Conservation (phyloP, 108 stramenopile genomes). For the Asterionellopsis glacialis region DNA sequence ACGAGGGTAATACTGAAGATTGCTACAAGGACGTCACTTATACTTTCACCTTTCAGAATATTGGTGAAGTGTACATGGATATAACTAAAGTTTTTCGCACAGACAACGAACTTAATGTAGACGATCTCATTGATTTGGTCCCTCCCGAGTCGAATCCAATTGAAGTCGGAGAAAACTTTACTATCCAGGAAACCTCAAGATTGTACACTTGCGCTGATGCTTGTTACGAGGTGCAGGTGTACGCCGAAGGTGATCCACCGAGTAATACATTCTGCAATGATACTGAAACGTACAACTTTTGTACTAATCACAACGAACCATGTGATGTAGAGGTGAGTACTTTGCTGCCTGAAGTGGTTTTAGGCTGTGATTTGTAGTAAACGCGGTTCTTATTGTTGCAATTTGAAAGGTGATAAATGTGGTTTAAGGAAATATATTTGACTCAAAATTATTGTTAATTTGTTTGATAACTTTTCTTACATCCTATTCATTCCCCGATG, state of each 20-base stretch:
- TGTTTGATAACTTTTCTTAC: too few relatives aligned
- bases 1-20: not conserved
- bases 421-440: too few relatives aligned
- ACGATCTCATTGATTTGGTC: not conserved
- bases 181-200: not conserved
- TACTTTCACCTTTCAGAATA: not conserved
- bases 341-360: too few relatives aligned
- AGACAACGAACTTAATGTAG: not conserved
- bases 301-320: not conserved
- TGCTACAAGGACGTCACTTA: constrained; percentile 1
- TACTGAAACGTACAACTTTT: not conserved
- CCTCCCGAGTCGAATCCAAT: not conserved
- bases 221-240: not conserved
- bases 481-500: too few relatives aligned
- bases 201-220: not conserved
- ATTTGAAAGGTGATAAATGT: too few relatives aligned
- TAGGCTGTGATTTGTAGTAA: too few relatives aligned
- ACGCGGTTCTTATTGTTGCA: too few relatives aligned
- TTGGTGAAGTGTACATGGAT: not conserved
- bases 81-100: not conserved
- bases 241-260: constrained; percentile 1
- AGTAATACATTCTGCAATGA: not conserved
- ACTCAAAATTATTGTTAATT: too few relatives aligned
- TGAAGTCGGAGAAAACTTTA: not conserved
- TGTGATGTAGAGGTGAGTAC: too few relatives aligned